Evolutionary conservation across 106 monocot species (phyloP), one percentile per base, ranked within the genome.

Genomic region (Ottelia alismoides): DNA sequence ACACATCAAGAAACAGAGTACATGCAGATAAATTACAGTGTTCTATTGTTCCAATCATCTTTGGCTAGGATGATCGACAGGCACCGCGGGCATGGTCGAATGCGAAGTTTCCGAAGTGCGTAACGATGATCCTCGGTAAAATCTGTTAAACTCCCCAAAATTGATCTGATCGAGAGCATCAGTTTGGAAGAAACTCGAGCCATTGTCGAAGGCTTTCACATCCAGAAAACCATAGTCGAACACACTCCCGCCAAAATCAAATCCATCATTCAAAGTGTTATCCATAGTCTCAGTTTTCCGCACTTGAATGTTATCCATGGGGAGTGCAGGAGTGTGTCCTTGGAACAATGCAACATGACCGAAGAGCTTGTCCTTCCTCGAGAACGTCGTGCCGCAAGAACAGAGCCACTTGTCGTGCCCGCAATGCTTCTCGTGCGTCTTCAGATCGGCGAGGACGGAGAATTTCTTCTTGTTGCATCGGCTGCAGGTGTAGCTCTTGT

Each of bases 371-470:
- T 92, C 91, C 64, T 92, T 92, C 31, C 91, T 78, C 5, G 91
- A 85, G 61, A 85, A 92, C 0, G 73, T 82, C 4, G 91, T 92
- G 1, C 91, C 85, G 5, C 91, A 92, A 1, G 91, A 85, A 49
- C 91, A 92, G 24, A 85, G 49, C 85, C 85, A 85, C 52, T 71
- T 78, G 49, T 92, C 70, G 1, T 61, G 70, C 3, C 91, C 85
- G 14, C 85, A 85, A 58, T 92, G 91, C 70, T 92, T 92, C 81
- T 92, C 91, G 45, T 92, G 91, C 47, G 91, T 92, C 51, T 85
- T 92, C 25, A 92, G 73, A 57, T 92, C 85, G 1, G 85, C 85
- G 14, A 85, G 57, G 23, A 92, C 82, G 1, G 91, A 92, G 30
- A 92, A 92, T 47, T 78, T 81, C 70, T 92, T 92, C 22, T 32